Evolutionary conservation across 2,329 filamentous ascomycete genomes (phyloP), one percentile per base, ranked within the genome.

Genomic region (Paraphaeosphaeria minitans): DNA sequence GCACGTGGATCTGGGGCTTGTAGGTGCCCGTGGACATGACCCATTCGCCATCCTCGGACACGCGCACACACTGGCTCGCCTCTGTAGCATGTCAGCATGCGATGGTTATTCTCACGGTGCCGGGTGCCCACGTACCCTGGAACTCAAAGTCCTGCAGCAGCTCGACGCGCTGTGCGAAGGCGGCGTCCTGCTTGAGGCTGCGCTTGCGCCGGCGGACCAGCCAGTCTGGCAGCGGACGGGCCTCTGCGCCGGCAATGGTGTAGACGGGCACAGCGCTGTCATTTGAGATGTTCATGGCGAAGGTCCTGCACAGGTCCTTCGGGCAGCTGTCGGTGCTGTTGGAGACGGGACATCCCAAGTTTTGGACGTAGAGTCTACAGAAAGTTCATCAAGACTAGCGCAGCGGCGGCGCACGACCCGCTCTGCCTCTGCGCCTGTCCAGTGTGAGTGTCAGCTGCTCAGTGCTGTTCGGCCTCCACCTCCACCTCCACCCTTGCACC

Each of bases 71-170:
- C 66, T 89, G 87, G 74, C 93, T 97, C 42, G 96, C 94, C 79
- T 97, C 93, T 71, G 97, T 93, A 71, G 29, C 4, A 10, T 12
- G 29, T 31, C 29, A 31, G 29, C 9, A 31, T 5, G 6, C 29
- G 10, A 2, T 2, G 7, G 10, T 4, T 8, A 9, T 31, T 31
- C 29, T 12, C 7, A 8, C 29, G 29, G 7, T 8, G 29, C 29
- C 4, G 29, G 29, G 29, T 8, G 29, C 29, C 29, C n/a, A n/a
- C n/a, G n/a, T 31, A 31, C 29, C 29, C 9, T 31, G 29, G 29
- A 99, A 98, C 73, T 96, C 93, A 77, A 99, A 99, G 74, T 99
- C 95, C 72, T 99, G 95, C 39, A 99, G 85, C 57, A 99, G 83
- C 78, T 99, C 95, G 68, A 99, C 89, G 65, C 95, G 90, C 76